Percentiles rank a stretch among this genome's conserved stretches.
Conservation (phyloP, 371 early-diverging fungal species). For the Apophysomyces ossiformis region DNA sequence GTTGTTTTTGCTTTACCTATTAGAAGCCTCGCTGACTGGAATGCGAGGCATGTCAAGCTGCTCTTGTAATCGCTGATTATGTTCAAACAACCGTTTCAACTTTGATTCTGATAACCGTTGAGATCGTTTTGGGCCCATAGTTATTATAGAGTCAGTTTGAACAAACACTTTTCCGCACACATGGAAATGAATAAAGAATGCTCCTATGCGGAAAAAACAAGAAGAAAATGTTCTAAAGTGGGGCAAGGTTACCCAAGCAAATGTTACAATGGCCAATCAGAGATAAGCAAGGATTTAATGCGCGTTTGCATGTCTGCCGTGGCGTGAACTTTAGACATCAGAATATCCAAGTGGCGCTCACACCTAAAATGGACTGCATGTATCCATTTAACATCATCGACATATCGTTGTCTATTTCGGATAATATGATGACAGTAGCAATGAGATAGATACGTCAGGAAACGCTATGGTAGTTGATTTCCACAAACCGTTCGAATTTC, state of each 20-base stretch:
- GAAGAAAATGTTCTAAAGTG: not conserved
- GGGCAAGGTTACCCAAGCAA: constrained; percentile 4
- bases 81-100: constrained; percentile 73
- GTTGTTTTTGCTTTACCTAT: constrained; percentile 15
- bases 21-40: constrained; percentile 75
- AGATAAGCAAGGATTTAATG: not conserved
- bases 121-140: constrained; percentile 21
- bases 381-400: too few relatives aligned
- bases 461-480: too few relatives aligned
- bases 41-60: constrained; percentile 83
- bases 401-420: too few relatives aligned
- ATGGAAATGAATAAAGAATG: not conserved
- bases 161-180: constrained; percentile 1
- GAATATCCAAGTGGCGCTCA: too few relatives aligned
- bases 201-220: constrained; percentile 4
- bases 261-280: not conserved
- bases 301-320: not conserved
- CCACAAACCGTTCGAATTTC: too few relatives aligned
- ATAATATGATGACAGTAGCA: too few relatives aligned
- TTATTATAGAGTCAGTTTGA: constrained; percentile 1
- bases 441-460: too few relatives aligned
- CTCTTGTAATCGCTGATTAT: constrained; percentile 75
- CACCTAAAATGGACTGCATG: too few relatives aligned
- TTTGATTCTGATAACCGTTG: constrained; percentile 68
- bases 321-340: too few relatives aligned